These are phyloP conservation scores for Mentha longifolia DNA, from an alignment of 257 asterid genomes.

Conservation along the genomic window DNA sequence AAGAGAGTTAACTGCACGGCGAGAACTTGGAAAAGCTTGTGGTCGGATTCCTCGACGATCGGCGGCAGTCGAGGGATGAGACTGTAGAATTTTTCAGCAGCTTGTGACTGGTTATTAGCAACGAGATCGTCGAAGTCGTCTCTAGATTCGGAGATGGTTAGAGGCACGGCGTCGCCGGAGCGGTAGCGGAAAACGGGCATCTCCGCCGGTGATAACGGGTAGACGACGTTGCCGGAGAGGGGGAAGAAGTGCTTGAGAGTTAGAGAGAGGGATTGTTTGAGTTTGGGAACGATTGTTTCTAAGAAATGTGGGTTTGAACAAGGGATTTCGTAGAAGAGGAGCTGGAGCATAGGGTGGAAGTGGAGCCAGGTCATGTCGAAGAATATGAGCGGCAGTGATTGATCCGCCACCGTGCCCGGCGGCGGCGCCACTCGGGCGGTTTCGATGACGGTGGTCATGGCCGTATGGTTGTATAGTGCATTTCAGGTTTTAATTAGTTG, in stretches of 20 bases:
- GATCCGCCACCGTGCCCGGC: conserved; percentile 30
- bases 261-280: conserved; percentile 49
- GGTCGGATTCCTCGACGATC: conserved; percentile 12
- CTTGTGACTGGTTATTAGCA: conserved; percentile 33
- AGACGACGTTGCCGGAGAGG: conserved; percentile 41
- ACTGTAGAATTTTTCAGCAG: conserved; percentile 43
- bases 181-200: conserved; percentile 42
- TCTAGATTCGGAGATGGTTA: conserved; percentile 36
- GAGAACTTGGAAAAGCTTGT: conserved; percentile 31
- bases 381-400: conserved; percentile 45
- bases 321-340: conserved; percentile 45
- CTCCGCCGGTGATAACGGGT: conserved; percentile 27
- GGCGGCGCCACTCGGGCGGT: conserved; percentile 33
- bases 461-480: background rate
- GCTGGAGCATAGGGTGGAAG: conserved; percentile 42
- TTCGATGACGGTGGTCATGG: conserved; percentile 20
- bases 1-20: conserved; percentile 47
- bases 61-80: conserved; percentile 45
- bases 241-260: conserved; percentile 55
- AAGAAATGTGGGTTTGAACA: conserved; percentile 34
- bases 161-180: conserved; percentile 45
- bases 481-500: too few relatives aligned
- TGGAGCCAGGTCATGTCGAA: conserved; percentile 49
- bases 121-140: conserved; percentile 40
- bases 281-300: conserved; percentile 42